A percentile compares a stretch with the other conserved stretches of the same genome.
These are phyloP conservation scores for Zymoseptoria tritici DNA, from an alignment of 2,329 filamentous ascomycete species.

Conservation along the genomic window DNA sequence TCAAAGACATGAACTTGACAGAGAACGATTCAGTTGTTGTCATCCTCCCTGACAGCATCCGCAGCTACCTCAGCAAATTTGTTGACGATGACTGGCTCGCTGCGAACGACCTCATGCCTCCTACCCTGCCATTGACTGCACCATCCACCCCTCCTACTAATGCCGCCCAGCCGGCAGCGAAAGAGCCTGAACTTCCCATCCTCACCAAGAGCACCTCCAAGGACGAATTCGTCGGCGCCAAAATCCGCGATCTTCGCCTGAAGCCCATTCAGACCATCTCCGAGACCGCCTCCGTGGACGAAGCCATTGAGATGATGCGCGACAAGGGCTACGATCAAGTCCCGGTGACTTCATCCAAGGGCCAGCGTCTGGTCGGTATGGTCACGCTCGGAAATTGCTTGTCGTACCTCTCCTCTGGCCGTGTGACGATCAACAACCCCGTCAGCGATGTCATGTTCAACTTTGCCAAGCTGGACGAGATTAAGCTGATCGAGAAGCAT, in stretches of 20 bases:
- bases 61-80: slow-evolving; percentile 97
- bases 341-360: slow-evolving; percentile 68
- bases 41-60: slow-evolving; percentile 87
- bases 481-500: slow-evolving; percentile 78
- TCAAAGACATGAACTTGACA: slow-evolving; percentile 66
- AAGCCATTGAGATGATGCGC: slow-evolving; percentile 95
- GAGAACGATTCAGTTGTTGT: slow-evolving; percentile 87
- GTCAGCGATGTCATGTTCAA: slow-evolving; percentile 95
- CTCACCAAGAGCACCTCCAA: slow-evolving; percentile 32
- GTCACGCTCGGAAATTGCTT: slow-evolving; percentile 93
- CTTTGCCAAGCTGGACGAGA: slow-evolving; percentile 78
- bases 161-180: slow-evolving; percentile 25
- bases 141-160: slow-evolving; percentile 30
- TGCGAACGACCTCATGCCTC: slow-evolving; percentile 82
- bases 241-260: slow-evolving; percentile 72
- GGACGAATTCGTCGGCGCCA: slow-evolving; percentile 71
- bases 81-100: slow-evolving; percentile 98
- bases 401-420: slow-evolving; percentile 77
- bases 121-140: slow-evolving; percentile 43
- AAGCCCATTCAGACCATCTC: slow-evolving; percentile 88
- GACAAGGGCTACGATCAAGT: slow-evolving; percentile 98
- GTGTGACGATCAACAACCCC: slow-evolving; percentile 63
- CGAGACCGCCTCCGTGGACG: slow-evolving; percentile 63
- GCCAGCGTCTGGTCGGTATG: slow-evolving; percentile 69
- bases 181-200: slow-evolving; percentile 25